A percentile compares a stretch with the other conserved stretches of the same genome.
These are phyloP conservation scores for Lanmaoa pseudosensibilis DNA, from an alignment of 768 basidiomycete species.

Conservation along the genomic window DNA sequence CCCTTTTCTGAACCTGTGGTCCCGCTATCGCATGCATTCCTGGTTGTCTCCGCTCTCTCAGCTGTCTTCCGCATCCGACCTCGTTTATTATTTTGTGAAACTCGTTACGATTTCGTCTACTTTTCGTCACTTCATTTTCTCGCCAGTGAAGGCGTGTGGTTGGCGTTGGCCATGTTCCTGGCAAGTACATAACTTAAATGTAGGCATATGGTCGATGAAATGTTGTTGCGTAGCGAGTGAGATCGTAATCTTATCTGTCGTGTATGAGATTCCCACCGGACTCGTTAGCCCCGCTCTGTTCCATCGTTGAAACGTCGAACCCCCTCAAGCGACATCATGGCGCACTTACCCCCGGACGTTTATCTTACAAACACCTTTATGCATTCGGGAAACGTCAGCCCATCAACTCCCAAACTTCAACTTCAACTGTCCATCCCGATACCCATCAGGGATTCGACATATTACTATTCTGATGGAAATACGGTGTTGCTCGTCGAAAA, in stretches of 20 bases:
- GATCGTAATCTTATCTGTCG: constrained; percentile 21
- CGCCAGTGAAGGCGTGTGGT: neutral
- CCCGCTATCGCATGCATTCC: constrained; percentile 20
- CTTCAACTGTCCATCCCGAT: constrained; percentile 35
- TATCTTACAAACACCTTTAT: constrained; percentile 34
- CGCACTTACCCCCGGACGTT: constrained; percentile 33
- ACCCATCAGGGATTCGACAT: constrained; percentile 39
- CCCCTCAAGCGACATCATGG: constrained; percentile 20
- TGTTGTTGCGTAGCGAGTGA: neutral
- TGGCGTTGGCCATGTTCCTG: neutral
- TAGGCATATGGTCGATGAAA: constrained; percentile 4
- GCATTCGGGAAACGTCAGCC: constrained; percentile 33
- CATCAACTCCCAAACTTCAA: constrained; percentile 35
- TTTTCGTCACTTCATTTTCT: constrained; percentile 2
- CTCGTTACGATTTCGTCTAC: constrained; percentile 6
- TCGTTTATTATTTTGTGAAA: constrained; percentile 12
- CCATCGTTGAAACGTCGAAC: constrained; percentile 7
- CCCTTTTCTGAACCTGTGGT: constrained; percentile 10
- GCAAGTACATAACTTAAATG: constrained; percentile 14
- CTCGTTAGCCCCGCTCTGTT: constrained; percentile 8
- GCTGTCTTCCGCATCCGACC: constrained; percentile 17
- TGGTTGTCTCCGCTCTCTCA: constrained; percentile 29
- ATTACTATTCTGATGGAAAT: constrained; percentile 42
- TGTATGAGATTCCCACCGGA: constrained; percentile 21
- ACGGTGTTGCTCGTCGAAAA: constrained; percentile 45